These are phyloP conservation scores for Candida sanyaensis DNA, from an alignment of 1,139 yeast species.

Conservation along the genomic window DNA sequence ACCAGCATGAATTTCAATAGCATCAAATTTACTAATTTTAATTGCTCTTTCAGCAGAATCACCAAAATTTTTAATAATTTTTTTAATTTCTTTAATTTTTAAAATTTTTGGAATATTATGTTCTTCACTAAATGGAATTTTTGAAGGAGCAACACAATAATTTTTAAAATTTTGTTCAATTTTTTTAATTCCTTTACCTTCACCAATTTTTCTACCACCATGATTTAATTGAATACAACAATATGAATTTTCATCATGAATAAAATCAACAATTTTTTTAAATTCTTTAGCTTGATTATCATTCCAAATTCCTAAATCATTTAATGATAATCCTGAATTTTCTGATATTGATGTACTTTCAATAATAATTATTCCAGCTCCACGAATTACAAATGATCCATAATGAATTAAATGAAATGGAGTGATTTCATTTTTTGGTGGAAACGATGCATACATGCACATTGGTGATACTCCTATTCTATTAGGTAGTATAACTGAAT, in stretches of 20 bases:
- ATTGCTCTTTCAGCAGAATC: conserved; percentile 46
- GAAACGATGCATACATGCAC: conserved; percentile 52
- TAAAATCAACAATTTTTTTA: conserved; percentile 51
- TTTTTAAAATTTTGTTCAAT: conserved; percentile 18
- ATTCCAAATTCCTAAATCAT: conserved; percentile 51
- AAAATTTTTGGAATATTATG: conserved; percentile 31
- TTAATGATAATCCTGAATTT: conserved; percentile 43
- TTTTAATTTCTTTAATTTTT: conserved; percentile 32
- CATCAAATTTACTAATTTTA: conserved; percentile 45
- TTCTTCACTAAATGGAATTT: conserved; percentile 29
- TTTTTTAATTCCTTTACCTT: conserved; percentile 34
- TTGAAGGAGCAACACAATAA: conserved; percentile 46
- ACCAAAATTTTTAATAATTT: conserved; percentile 35
- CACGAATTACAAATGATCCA: conserved; percentile 41
- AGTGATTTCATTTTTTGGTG: conserved; percentile 32
- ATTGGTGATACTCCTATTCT: conserved; percentile 61
- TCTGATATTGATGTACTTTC: conserved; percentile 53
- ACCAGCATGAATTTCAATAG: conserved; percentile 52
- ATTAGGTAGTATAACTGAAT: conserved; percentile 34
- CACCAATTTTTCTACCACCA: conserved; percentile 52
- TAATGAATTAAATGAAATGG: conserved; percentile 50
- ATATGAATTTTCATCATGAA: conserved; percentile 47
- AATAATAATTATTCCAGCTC: conserved; percentile 54
- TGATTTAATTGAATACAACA: conserved; percentile 58
- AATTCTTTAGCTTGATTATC: conserved; percentile 51